Base-by-base conservation (phyloP, 208 protist species). In the Trypanosoma platydactyli region DNA sequence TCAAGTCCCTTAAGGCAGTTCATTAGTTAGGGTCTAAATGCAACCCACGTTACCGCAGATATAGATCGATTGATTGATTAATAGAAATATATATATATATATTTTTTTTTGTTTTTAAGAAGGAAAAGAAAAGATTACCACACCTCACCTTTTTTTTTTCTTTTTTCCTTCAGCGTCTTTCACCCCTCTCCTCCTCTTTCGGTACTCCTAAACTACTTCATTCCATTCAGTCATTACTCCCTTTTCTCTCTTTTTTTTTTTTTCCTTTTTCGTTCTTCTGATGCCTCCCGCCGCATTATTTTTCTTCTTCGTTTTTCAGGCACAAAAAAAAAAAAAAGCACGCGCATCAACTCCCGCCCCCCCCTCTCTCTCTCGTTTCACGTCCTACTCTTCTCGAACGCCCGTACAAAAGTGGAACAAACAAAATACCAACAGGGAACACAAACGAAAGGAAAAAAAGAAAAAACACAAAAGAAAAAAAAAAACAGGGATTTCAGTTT, bases 41-140 rank as follows among this genome's bases (percentile, higher is more conserved):
- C n/a, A n/a, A 15, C 15, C 41, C 7, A 45, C 41, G 7, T 45
- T 45, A 45, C 15, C 41, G 7, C 15, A 45, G 18, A 38, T 59
- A 49, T 49, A 33, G 64, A 55, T 45, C 7, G 7, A 45, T 45
- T n/a, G n/a, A n/a, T n/a, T n/a, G 55, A 30, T 55, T 46, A 57
- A 72, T 38, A 66, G 45, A 55, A 54, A 64, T 44, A 55, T 35
- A 33, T 38, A 58, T 40, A n/a, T 45, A 27, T 60, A n/a, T 27
- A 44, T 70, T 75, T 73, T 22, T 68, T 56, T 73, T 49, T 44
- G 67, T 30, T 35, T 41, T 22, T 73, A 29, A 25, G 7, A 45
- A 45, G 7, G 15, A 45, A 45, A 45, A 45, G 15, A 45, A n/a
- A 16, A 66, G 22, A 56, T 24, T 52, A 27, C 16, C 5, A 5